Percentiles rank a stretch among this genome's conserved stretches.
Evolutionary conservation across 2,329 filamentous ascomycete species (phyloP).

Genomic region (Albifimbria verrucaria): DNA sequence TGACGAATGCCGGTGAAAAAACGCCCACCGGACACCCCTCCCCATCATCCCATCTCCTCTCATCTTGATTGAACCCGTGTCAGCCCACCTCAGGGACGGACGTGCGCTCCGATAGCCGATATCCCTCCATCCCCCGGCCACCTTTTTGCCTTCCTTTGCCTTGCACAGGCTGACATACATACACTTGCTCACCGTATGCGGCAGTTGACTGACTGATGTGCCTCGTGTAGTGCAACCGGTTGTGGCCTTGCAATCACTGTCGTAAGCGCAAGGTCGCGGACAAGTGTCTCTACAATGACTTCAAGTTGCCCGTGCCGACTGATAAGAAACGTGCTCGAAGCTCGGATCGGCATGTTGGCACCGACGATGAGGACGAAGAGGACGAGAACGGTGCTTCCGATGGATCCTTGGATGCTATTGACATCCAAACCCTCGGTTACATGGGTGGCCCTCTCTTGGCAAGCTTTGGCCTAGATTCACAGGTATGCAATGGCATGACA

Average conservation of each 20-base stretch:
- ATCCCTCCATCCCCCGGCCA: too few relatives aligned
- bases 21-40: not conserved
- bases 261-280: constrained; percentile 25
- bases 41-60: not conserved
- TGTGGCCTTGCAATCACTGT: constrained; percentile 30
- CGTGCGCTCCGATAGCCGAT: not conserved
- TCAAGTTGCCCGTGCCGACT: not conserved
- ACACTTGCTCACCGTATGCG: not conserved
- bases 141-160: not conserved
- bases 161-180: not conserved
- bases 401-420: not conserved
- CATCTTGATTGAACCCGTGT: not conserved
- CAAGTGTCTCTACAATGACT: constrained; percentile 22
- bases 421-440: constrained; percentile 1
- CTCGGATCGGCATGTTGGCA: constrained; percentile 4
- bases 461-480: constrained; percentile 2
- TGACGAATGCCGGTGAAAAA: not conserved
- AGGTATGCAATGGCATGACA: not conserved
- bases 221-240: constrained; percentile 25
- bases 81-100: not conserved
- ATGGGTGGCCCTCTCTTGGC: constrained; percentile 2
- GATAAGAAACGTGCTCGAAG: constrained; percentile 4
- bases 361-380: not conserved
- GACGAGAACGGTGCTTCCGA: constrained; percentile 1
- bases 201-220: not conserved